Evolutionary conservation across 148 eudicot species (phyloP).

Genomic region (Vaccinium myrtillus): DNA sequence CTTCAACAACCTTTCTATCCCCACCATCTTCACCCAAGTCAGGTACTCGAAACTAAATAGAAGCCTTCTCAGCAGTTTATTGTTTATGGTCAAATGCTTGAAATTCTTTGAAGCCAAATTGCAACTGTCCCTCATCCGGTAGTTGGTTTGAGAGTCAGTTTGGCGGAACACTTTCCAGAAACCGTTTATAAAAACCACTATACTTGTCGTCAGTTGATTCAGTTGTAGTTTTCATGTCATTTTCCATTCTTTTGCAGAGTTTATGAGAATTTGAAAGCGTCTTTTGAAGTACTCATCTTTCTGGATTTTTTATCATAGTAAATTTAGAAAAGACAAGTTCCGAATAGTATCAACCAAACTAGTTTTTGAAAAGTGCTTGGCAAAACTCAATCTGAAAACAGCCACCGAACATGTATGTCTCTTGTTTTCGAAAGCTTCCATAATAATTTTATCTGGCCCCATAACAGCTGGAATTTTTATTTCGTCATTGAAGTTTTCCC

Average conservation of each 20-base stretch:
- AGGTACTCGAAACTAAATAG: conserved; percentile 36
- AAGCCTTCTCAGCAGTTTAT: not conserved
- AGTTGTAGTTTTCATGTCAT: not conserved
- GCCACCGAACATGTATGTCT: not conserved
- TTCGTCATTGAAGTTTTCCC: not conserved
- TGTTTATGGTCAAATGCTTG: not conserved
- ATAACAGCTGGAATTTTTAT: not conserved
- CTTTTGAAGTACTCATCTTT: not conserved
- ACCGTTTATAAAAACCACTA: not conserved
- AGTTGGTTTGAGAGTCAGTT: not conserved
- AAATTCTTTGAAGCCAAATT: not conserved
- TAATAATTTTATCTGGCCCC: not conserved
- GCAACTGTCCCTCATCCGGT: not conserved
- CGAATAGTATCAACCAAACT: not conserved
- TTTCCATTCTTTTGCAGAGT: not conserved
- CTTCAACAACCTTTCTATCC: conserved; percentile 83
- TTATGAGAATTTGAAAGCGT: not conserved
- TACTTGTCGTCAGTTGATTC: not conserved
- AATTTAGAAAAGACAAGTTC: not conserved
- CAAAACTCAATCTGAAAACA: not conserved
- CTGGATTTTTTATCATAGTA: not conserved
- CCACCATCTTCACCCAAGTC: conserved; percentile 98
- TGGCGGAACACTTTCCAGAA: not conserved
- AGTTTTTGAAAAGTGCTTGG: not conserved
- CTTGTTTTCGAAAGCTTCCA: not conserved